Base-by-base conservation (phyloP, 2,329 filamentous ascomycete genomes). In the Fusarium concolor region DNA sequence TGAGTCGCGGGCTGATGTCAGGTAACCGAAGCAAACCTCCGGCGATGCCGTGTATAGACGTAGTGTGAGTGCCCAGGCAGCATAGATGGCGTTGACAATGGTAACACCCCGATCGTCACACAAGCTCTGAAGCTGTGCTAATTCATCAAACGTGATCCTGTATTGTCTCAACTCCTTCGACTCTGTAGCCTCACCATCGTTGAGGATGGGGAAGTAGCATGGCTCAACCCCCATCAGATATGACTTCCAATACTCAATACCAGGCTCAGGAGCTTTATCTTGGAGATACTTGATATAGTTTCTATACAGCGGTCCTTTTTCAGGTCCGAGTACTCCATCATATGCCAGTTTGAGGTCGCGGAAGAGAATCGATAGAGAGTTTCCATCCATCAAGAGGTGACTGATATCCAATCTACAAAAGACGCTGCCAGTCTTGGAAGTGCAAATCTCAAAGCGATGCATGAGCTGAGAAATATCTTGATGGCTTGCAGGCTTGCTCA, bases 11-110 rank as follows among this genome's bases (percentile, higher is more conserved):
- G 85, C 85, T 0, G 84, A 85, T 1, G 85, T 74, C 0, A 87
- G 80, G 53, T 87, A 85, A 1, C 85, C 86, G 56, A 87, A 88
- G 35, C 82, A 84, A 0, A 87, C 80, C 42, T 86, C 81, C 2
- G 79, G 78, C 0, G 78, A 76, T 0, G 78, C 79, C 4, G 84
- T 83, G 59, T 85, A 86, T 3, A 69, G 14, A 14, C 66, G 52
- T 3, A 74, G 22, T 0, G 61, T 59, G 4, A 72, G 17, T 2
- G 66, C 71, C 71, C 71, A 74, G 4, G 71, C 70, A 17, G 67
- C 55, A 28, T 74, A 65, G 7, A 74, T 64, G 1, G 68, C 64
- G 18, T 70, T 70, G 12, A 65, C 67, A 9, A 70, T 55, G 12
- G 67, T 70, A 6, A 68, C 51, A 18, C 67, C 58, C 2, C 20